phyloP scores from a whole-genome alignment of 176 grass and related monocot genomes.

The Eleusine coracana region DNA sequence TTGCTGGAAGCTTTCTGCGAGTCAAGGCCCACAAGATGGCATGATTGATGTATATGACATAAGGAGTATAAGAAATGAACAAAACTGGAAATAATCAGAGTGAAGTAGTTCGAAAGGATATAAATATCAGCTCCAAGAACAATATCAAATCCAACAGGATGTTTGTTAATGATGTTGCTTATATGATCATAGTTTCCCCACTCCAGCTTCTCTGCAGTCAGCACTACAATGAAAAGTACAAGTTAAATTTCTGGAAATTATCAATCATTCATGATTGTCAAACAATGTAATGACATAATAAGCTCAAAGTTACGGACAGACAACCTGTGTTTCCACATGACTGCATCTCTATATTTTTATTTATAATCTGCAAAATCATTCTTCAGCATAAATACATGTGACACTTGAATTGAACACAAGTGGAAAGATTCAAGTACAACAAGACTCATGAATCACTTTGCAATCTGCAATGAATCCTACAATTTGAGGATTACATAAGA shows the following conservation, averaged over 20 bases:
- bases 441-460: conserved; percentile 20
- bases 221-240: conserved; percentile 48
- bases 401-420: neutral
- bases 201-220: conserved; percentile 88
- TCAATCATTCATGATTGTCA: neutral
- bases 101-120: conserved; percentile 64
- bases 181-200: conserved; percentile 84
- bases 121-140: conserved; percentile 97
- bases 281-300: neutral
- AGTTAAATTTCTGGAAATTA: conserved; percentile 37
- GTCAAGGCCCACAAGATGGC: conserved; percentile 65
- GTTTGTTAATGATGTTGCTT: conserved; percentile 61
- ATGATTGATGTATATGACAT: conserved; percentile 25
- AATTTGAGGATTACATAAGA: conserved; percentile 21
- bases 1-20: conserved; percentile 89
- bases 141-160: conserved; percentile 87
- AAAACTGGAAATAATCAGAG: conserved; percentile 18
- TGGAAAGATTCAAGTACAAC: conserved; percentile 23
- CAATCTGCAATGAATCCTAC: conserved; percentile 31
- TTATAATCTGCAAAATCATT: conserved; percentile 71
- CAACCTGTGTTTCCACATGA: conserved; percentile 54
- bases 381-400: conserved; percentile 26
- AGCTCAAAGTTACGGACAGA: conserved; percentile 9
- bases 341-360: conserved; percentile 83
- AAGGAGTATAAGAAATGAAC: conserved; percentile 8